phyloP scores from a whole-genome alignment of 169 alveolate species.

The Amoebophrya sp. region DNA sequence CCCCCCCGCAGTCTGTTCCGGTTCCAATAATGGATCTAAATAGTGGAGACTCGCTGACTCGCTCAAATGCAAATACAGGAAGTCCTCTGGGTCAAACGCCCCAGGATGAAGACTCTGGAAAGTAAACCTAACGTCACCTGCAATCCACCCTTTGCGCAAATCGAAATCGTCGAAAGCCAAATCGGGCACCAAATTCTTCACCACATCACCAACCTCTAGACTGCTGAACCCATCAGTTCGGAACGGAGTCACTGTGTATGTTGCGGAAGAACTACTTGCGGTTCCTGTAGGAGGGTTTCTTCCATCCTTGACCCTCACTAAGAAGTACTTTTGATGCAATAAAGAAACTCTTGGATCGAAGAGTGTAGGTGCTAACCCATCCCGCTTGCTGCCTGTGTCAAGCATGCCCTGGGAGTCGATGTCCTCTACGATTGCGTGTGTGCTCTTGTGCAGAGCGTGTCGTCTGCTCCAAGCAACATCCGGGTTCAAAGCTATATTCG shows the following conservation, averaged over 20 bases:
- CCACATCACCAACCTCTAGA: not conserved
- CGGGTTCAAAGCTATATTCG: not conserved
- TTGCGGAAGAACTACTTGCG: not conserved
- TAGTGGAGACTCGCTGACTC: not conserved
- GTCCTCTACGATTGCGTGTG: not conserved
- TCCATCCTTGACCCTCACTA: not conserved
- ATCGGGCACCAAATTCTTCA: not conserved
- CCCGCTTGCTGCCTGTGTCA: not conserved
- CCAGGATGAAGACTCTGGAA: not conserved
- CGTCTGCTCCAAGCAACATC: not conserved
- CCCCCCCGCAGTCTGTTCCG: no score
- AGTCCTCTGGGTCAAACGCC: not conserved
- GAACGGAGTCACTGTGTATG: no score
- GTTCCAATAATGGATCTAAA: not conserved
- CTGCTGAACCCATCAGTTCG: not conserved
- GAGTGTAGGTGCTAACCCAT: no score
- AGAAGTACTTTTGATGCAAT: not conserved
- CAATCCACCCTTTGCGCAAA: not conserved
- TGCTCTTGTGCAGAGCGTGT: not conserved
- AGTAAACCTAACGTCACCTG: not conserved
- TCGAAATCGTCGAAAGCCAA: not conserved
- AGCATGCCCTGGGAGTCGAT: not conserved
- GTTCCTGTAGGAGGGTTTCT: not conserved
- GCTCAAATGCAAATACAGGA: not conserved
- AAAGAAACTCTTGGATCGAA: not conserved